phyloP scores from a whole-genome alignment of 768 basidiomycete species.

The Crassisporium funariophilum region DNA sequence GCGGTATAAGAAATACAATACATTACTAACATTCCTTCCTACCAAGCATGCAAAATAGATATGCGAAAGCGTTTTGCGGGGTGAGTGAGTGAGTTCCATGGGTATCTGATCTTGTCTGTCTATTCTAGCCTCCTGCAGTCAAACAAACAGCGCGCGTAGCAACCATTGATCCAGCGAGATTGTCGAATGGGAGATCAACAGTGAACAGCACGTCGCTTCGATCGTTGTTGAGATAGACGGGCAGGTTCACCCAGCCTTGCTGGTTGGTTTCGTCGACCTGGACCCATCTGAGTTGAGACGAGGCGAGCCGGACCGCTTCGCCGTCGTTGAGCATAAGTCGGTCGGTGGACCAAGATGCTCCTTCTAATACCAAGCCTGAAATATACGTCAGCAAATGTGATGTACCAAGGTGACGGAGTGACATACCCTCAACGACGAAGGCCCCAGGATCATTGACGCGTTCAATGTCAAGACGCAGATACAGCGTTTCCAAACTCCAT shows the following conservation, averaged over 20 bases:
- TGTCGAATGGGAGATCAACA: slow-evolving; percentile 79
- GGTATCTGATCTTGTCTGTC: not conserved
- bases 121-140: slow-evolving; percentile 73
- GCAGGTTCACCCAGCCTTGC: slow-evolving; percentile 68
- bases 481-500: slow-evolving; percentile 90
- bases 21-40: too few relatives aligned
- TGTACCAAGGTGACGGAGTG: not conserved
- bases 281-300: slow-evolving; percentile 89
- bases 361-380: slow-evolving; percentile 83
- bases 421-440: slow-evolving; percentile 87
- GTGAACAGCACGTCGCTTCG: slow-evolving; percentile 91
- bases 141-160: slow-evolving; percentile 90
- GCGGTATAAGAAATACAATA: too few relatives aligned
- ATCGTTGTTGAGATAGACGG: slow-evolving; percentile 91
- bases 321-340: slow-evolving; percentile 84
- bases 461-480: slow-evolving; percentile 80
- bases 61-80: too few relatives aligned
- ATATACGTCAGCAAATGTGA: slow-evolving; percentile 11
- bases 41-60: too few relatives aligned
- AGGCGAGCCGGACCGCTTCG: slow-evolving; percentile 71
- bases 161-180: slow-evolving; percentile 64
- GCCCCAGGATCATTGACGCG: slow-evolving; percentile 74
- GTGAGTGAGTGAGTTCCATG: too few relatives aligned
- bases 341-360: slow-evolving; percentile 74
- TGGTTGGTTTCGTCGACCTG: slow-evolving; percentile 49